Percentiles rank a stretch among this genome's conserved stretches.
phyloP scores from a whole-genome alignment of 2,329 filamentous ascomycete genomes.

The Phoma herbarum region DNA sequence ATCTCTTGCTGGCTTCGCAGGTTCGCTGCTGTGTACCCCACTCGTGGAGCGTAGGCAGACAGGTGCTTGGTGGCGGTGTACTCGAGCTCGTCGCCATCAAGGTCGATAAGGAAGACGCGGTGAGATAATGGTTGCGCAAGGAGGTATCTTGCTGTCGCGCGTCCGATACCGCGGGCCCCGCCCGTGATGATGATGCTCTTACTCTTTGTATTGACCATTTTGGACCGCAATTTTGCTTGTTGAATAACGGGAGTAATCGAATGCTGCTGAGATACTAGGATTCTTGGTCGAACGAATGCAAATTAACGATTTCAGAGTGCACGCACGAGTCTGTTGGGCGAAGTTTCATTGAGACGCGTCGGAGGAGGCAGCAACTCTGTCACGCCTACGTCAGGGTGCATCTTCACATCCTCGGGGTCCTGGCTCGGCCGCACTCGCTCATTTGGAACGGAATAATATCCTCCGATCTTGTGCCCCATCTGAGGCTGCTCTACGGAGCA shows the following conservation, averaged over 20 bases:
- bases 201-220: conserved; percentile 31
- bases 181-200: conserved; percentile 52
- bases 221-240: not conserved
- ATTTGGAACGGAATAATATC: not conserved
- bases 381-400: conserved; percentile 5
- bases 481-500: not conserved
- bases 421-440: not conserved
- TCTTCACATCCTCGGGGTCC: not conserved
- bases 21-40: conserved; percentile 45
- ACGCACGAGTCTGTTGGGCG: not conserved
- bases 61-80: conserved; percentile 31
- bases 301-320: too few species aligned
- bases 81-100: conserved; percentile 51
- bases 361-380: conserved; percentile 2
- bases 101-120: conserved; percentile 56
- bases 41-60: conserved; percentile 39
- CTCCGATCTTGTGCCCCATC: not conserved
- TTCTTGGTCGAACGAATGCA: too few species aligned
- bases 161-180: conserved; percentile 56
- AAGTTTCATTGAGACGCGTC: not conserved
- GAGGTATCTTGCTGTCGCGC: conserved; percentile 54
- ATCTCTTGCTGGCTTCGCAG: conserved; percentile 46
- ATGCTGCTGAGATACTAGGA: too few species aligned
- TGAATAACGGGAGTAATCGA: not conserved
- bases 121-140: conserved; percentile 48